phyloP scores from a whole-genome alignment of 257 asterid species.

The Solanum gandarillasii region DNA sequence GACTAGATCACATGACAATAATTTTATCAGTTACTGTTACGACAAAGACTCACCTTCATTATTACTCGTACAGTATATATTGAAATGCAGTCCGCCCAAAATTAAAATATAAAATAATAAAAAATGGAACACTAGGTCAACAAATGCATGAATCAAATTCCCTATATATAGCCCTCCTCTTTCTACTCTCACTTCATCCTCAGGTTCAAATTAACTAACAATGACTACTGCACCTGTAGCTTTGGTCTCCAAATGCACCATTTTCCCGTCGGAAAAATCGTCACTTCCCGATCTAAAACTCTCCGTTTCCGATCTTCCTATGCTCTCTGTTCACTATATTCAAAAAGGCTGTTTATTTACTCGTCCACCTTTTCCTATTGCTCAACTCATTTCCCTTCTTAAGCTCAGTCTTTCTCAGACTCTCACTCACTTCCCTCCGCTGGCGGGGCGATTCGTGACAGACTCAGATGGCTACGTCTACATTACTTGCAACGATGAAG shows the following conservation, averaged over 20 bases:
- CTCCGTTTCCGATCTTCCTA: slow-evolving; percentile 69
- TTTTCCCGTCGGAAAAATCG: slow-evolving; percentile 36
- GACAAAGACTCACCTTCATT: background rate
- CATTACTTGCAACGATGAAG: slow-evolving; percentile 47
- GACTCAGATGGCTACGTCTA: slow-evolving; percentile 41
- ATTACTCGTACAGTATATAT: background rate
- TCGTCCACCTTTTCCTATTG: background rate
- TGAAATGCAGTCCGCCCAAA: background rate
- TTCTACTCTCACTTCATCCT: background rate
- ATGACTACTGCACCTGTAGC: slow-evolving; percentile 21
- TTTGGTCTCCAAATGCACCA: slow-evolving; percentile 19
- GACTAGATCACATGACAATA: background rate
- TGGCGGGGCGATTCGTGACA: slow-evolving; percentile 51
- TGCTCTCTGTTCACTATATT: slow-evolving; percentile 73
- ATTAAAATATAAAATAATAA: background rate
- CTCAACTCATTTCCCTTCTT: slow-evolving; percentile 24
- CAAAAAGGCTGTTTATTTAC: slow-evolving; percentile 53
- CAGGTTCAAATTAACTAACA: background rate
- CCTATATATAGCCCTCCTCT: slow-evolving; percentile 24
- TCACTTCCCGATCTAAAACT: slow-evolving; percentile 33
- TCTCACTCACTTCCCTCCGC: slow-evolving; percentile 52
- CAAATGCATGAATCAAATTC: slow-evolving; percentile 37
- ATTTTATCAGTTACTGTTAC: background rate
- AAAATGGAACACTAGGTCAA: background rate
- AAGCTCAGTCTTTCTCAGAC: slow-evolving; percentile 31